Evolutionary conservation across 495 filamentous ascomycete genomes (phyloP), one percentile per base, ranked within the genome.

Genomic region (Endocarpon pusillum): DNA sequence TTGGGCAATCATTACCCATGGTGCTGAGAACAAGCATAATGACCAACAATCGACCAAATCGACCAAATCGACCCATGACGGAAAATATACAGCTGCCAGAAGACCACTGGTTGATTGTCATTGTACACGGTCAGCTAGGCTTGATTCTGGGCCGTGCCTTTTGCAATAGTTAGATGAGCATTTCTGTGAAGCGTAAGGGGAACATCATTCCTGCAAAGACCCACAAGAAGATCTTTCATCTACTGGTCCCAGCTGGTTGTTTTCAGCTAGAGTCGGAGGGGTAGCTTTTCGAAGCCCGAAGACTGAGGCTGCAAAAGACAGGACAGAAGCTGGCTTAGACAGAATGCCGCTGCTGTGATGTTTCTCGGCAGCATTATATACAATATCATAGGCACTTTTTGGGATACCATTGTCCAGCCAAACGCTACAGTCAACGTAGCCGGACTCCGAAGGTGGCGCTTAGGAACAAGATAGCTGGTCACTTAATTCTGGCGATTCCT

Each of bases 261-360:
- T 91, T 87, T 8, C 83, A 78, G 15, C 78, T 83, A 54, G 86
- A 87, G 44, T 89, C 81, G 23, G 81, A 75, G 0, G 81, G 78
- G 40, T 78, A 82, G 12, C 68, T 71, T 6, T 75, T 77, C 81
- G 81, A 89, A 85, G 87, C 10, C 81, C 79, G 39, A 69, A 85
- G 15, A 85, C 65, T 7, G 72, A 72, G 1, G 78, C 70, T 3
- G 75, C 76, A 41, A 83, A 86, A 27, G 71, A 78, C 15, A 91
- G 64, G 20, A 79, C 64, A 19, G 55, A 45, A 15, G 77, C 78
- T 11, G 75, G 52, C 46, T 85, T 77, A 2, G n/a, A n/a, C n/a
- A n/a, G n/a, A n/a, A n/a, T n/a, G n/a, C n/a, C n/a, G n/a, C n/a
- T n/a, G n/a, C n/a, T n/a, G n/a, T n/a, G n/a, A n/a, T n/a, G n/a